Evolutionary conservation across 345 rosid genomes (phyloP).

Genomic region (Dimocarpus longan): DNA sequence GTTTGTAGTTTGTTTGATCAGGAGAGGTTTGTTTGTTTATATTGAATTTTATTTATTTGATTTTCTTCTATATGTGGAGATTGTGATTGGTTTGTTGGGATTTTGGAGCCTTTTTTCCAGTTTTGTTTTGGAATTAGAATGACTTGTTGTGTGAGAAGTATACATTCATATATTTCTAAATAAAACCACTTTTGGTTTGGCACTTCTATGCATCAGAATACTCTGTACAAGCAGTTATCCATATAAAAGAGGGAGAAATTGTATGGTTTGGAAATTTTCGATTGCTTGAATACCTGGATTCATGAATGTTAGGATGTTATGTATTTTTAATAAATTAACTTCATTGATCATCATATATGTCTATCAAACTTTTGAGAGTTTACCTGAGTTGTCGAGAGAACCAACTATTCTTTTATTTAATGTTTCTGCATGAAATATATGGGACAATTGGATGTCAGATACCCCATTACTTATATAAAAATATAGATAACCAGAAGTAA

Average conservation of each 20-base stretch:
- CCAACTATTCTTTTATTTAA: background rate
- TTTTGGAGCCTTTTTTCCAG: no score
- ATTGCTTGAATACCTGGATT: background rate
- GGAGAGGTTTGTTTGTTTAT: no score
- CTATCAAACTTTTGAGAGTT: background rate
- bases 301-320: background rate
- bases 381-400: background rate
- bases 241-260: background rate
- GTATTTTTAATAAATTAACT: background rate
- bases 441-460: background rate
- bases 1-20: no score
- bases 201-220: background rate
- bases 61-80: no score
- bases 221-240: background rate
- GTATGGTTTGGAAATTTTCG: background rate
- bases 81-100: no score
- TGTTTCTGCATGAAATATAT: background rate
- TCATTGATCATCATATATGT: background rate
- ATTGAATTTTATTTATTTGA: no score
- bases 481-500: background rate
- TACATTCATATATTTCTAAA: background rate
- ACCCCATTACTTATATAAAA: background rate
- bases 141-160: background rate
- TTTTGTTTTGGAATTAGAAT: no score
- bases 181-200: background rate